phyloP scores from a whole-genome alignment of 208 protist genomes.

The Leishmania major region DNA sequence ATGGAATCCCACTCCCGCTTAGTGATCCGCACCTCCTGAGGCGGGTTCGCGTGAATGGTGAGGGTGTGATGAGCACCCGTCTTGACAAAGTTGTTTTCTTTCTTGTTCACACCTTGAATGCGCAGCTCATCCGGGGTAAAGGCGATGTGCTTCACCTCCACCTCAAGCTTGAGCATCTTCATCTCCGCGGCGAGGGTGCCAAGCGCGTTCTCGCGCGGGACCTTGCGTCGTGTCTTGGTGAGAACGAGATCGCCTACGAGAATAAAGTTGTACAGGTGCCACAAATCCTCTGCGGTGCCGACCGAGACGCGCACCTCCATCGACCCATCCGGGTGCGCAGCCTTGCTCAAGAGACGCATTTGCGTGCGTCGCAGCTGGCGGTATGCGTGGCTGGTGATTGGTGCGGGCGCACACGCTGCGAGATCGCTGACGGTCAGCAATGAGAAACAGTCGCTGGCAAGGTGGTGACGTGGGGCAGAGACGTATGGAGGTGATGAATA shows the following conservation, averaged over 20 bases:
- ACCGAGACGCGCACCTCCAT: slow-evolving; percentile 91
- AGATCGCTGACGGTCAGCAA: not conserved
- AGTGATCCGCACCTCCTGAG: slow-evolving; percentile 89
- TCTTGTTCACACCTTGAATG: slow-evolving; percentile 86
- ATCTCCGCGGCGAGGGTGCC: slow-evolving; percentile 54
- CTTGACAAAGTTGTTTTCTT: slow-evolving; percentile 91
- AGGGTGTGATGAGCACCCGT: slow-evolving; percentile 94
- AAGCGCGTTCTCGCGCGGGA: slow-evolving; percentile 61
- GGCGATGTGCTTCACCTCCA: slow-evolving; percentile 59
- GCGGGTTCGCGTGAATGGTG: slow-evolving; percentile 85
- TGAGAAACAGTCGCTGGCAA: not conserved
- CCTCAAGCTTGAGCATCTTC: slow-evolving; percentile 57
- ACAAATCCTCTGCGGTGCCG: slow-evolving; percentile 93
- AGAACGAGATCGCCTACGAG: slow-evolving; percentile 77
- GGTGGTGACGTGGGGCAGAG: not conserved
- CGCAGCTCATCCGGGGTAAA: slow-evolving; percentile 84
- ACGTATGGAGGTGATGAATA: not conserved
- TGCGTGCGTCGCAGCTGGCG: not conserved
- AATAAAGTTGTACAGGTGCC: slow-evolving; percentile 98
- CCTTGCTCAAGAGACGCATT: slow-evolving; percentile 73
- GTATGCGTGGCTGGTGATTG: not conserved
- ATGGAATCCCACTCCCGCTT: slow-evolving; percentile 94
- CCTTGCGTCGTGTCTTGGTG: slow-evolving; percentile 79
- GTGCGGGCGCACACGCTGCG: not conserved
- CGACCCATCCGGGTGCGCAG: slow-evolving; percentile 64